phyloP scores from a whole-genome alignment of 805 yeast species.

The Saturnispora serradocipensis region DNA sequence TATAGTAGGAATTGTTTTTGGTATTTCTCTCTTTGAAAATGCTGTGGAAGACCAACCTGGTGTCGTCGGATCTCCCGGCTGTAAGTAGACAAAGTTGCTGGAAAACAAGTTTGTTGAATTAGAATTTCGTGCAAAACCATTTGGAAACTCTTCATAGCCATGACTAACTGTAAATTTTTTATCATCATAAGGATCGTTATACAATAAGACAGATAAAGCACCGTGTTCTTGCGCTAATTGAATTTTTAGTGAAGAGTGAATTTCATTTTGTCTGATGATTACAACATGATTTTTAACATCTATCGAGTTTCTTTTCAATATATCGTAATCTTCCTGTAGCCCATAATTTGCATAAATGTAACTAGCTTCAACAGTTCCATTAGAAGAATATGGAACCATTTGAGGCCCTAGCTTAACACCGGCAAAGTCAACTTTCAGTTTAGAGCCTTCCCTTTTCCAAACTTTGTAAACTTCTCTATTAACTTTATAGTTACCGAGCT shows the following conservation, averaged over 20 bases:
- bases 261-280: slow-evolving; percentile 42
- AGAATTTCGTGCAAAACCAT: slow-evolving; percentile 59
- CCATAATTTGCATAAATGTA: slow-evolving; percentile 60
- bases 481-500: slow-evolving; percentile 29
- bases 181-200: slow-evolving; percentile 54
- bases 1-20: slow-evolving; percentile 38
- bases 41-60: slow-evolving; percentile 57
- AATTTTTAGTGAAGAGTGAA: slow-evolving; percentile 48
- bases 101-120: slow-evolving; percentile 54
- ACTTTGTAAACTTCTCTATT: slow-evolving; percentile 47
- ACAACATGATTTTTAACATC: slow-evolving; percentile 48
- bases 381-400: slow-evolving; percentile 50
- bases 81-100: slow-evolving; percentile 45
- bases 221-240: slow-evolving; percentile 54
- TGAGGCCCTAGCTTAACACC: slow-evolving; percentile 38
- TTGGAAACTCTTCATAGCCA: slow-evolving; percentile 50
- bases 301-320: slow-evolving; percentile 32
- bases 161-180: slow-evolving; percentile 42
- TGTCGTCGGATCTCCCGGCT: slow-evolving; percentile 74
- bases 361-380: slow-evolving; percentile 47
- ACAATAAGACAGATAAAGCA: slow-evolving; percentile 51
- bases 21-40: slow-evolving; percentile 30
- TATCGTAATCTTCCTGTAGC: slow-evolving; percentile 41
- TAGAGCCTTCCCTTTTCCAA: slow-evolving; percentile 27
- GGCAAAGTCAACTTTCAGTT: neutral